These are phyloP conservation scores for Globisporangium radiosum DNA, from an alignment of 352 stramenopile species.

Conservation along the genomic window DNA sequence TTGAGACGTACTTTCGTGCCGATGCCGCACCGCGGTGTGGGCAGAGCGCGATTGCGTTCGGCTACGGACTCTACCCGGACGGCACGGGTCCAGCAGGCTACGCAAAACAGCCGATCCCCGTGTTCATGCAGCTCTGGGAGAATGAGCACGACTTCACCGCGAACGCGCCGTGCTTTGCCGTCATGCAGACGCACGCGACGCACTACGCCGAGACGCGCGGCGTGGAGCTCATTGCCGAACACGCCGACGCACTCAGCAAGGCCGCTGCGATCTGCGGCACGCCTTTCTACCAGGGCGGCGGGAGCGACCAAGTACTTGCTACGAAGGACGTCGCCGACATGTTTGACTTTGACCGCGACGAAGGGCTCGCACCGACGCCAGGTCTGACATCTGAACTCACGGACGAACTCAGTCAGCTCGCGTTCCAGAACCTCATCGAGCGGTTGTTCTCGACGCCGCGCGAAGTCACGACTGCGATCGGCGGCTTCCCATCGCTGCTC, in stretches of 20 bases:
- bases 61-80: constrained; percentile 65
- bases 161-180: constrained; percentile 52
- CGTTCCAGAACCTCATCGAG: constrained; percentile 71
- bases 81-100: constrained; percentile 55
- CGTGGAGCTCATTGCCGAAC: constrained; percentile 28
- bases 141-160: constrained; percentile 78
- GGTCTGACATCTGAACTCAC: constrained; percentile 42
- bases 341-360: constrained; percentile 64
- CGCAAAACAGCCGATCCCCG: constrained; percentile 50
- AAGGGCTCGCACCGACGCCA: constrained; percentile 36
- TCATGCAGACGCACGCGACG: constrained; percentile 47
- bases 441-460: constrained; percentile 59
- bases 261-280: constrained; percentile 39
- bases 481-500: constrained; percentile 61
- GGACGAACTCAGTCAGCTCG: constrained; percentile 42
- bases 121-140: constrained; percentile 77
- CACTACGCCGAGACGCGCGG: constrained; percentile 35
- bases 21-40: constrained; percentile 62
- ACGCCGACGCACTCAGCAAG: constrained; percentile 33
- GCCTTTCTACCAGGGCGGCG: constrained; percentile 29
- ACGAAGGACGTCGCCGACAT: constrained; percentile 77
- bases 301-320: constrained; percentile 34
- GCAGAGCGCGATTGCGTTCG: constrained; percentile 61
- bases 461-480: constrained; percentile 62
- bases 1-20: constrained; percentile 71